Evolutionary conservation across 2,329 filamentous ascomycete species (phyloP).

Genomic region (Penicillium occitanis): DNA sequence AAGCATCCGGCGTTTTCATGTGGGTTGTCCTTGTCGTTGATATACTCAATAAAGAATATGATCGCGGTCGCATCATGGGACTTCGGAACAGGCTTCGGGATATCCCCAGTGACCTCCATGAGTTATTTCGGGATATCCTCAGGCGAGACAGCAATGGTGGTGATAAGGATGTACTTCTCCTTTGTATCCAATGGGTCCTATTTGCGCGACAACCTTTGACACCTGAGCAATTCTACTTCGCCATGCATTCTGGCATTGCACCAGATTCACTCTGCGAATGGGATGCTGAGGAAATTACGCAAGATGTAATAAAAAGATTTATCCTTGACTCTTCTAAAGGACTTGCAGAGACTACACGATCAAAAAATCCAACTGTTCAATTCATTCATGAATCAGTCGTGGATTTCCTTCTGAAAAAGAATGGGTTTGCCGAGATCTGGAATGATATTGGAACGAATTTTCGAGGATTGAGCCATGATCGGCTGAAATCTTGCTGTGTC

Average conservation of each 20-base stretch:
- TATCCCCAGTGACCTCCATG: conserved; percentile 32
- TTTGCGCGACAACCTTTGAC: conserved; percentile 23
- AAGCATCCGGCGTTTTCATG: conserved; percentile 47
- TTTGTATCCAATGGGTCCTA: conserved; percentile 22
- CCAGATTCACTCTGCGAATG: not conserved
- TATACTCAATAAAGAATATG: conserved; percentile 48
- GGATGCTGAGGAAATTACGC: not conserved
- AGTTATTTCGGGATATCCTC: conserved; percentile 25
- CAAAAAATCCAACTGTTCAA: conserved; percentile 41
- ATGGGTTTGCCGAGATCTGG: conserved; percentile 32
- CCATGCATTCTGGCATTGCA: not conserved
- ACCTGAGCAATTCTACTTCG: conserved; percentile 24
- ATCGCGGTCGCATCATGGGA: conserved; percentile 24
- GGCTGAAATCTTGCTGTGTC: conserved; percentile 34
- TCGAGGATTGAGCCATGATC: conserved; percentile 39
- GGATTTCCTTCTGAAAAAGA: conserved; percentile 43
- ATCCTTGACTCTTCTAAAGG: conserved; percentile 28
- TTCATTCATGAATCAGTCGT: conserved; percentile 48
- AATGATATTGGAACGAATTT: conserved; percentile 31
- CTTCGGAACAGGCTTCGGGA: conserved; percentile 33
- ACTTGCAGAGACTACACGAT: conserved; percentile 47
- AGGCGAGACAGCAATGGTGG: conserved; percentile 1
- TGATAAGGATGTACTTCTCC: conserved; percentile 10
- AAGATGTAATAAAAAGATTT: not conserved
- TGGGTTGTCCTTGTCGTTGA: conserved; percentile 49